Percentiles rank a stretch among this genome's conserved stretches.
Evolutionary conservation across 2,329 filamentous ascomycete species (phyloP).

Genomic region (Colletotrichum cordylinicola): DNA sequence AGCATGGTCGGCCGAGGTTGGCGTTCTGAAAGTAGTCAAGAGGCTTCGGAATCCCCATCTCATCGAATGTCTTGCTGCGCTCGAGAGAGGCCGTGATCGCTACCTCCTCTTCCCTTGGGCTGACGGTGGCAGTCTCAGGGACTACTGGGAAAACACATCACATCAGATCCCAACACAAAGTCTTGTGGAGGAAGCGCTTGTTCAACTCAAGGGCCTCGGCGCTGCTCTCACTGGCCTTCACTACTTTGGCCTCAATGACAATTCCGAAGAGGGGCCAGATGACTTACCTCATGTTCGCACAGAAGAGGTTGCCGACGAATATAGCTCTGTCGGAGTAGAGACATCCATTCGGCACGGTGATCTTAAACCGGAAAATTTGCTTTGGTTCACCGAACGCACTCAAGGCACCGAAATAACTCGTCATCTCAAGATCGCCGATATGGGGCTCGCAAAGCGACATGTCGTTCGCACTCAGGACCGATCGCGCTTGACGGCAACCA

Average conservation of each 20-base stretch:
- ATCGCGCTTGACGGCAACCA: not conserved
- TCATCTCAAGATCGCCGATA: not conserved
- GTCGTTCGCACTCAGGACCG: not conserved
- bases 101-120: constrained; percentile 7
- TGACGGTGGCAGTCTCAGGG: not conserved
- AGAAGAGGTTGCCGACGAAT: not conserved
- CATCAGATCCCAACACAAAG: not conserved
- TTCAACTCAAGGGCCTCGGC: not conserved
- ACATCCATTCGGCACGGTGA: not conserved
- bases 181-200: not conserved
- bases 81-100: not conserved
- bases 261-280: not conserved
- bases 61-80: not conserved
- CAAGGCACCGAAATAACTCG: not conserved
- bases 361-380: constrained; percentile 13
- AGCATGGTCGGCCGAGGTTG: not conserved
- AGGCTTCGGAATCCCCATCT: not conserved
- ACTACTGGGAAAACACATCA: not conserved
- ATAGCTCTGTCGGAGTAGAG: not conserved
- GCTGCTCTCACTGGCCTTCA: not conserved
- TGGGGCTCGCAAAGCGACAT: not conserved
- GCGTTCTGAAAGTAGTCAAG: not conserved
- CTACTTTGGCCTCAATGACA: not conserved
- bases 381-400: not conserved
- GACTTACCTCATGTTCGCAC: not conserved